phyloP scores from a whole-genome alignment of 495 filamentous ascomycete genomes.

The Penicillium alfredii region DNA sequence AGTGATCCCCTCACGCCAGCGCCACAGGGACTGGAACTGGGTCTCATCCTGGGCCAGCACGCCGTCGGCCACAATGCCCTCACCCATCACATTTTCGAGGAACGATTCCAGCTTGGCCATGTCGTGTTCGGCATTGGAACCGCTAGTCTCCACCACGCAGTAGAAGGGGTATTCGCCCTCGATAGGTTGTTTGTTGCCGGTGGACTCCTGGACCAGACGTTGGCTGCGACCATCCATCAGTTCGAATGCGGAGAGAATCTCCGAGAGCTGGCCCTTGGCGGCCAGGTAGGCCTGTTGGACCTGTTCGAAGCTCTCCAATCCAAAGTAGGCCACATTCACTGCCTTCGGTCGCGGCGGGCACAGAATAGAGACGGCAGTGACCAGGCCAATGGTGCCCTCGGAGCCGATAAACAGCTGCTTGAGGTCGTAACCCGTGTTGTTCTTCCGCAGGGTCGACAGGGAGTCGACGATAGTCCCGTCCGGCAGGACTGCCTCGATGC shows the following conservation, averaged over 20 bases:
- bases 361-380: conserved; percentile 82
- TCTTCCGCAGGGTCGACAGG: conserved; percentile 81
- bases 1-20: conserved; percentile 88
- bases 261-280: conserved; percentile 82
- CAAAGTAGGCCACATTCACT: conserved; percentile 86
- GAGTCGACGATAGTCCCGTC: conserved; percentile 90
- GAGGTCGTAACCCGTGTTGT: conserved; percentile 96
- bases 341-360: conserved; percentile 81
- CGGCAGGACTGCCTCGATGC: conserved; percentile 86
- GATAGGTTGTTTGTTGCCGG: conserved; percentile 69
- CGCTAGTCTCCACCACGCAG: conserved; percentile 92
- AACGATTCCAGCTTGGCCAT: conserved; percentile 77
- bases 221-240: conserved; percentile 88
- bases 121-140: conserved; percentile 90
- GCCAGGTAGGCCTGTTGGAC: conserved; percentile 74
- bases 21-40: conserved; percentile 79
- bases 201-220: conserved; percentile 64
- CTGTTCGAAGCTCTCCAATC: conserved; percentile 78
- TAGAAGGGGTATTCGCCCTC: conserved; percentile 87
- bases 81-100: conserved; percentile 83
- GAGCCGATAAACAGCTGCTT: conserved; percentile 97
- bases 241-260: conserved; percentile 96
- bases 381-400: conserved; percentile 90
- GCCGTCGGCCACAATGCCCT: conserved; percentile 79
- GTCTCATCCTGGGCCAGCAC: conserved; percentile 89